phyloP scores from a whole-genome alignment of 164 flowering plant species.

The Buxus sempervirens region DNA sequence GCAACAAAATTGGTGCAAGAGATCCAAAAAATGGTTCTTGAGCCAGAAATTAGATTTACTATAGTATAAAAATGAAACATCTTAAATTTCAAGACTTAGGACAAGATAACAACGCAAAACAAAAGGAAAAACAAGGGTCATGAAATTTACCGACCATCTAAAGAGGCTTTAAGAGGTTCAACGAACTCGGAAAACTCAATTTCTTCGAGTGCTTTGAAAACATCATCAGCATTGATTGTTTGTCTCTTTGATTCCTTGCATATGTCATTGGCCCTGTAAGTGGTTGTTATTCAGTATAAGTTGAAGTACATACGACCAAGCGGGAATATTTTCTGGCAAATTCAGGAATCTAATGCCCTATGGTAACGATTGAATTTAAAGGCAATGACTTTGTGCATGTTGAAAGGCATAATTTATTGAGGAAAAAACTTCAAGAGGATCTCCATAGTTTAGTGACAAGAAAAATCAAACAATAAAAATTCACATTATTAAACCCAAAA shows the following conservation, averaged over 20 bases:
- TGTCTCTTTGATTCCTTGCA: constrained; percentile 89
- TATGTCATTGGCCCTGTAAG: constrained; percentile 83
- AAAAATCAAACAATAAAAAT: background rate
- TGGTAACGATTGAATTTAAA: background rate
- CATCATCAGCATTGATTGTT: constrained; percentile 85
- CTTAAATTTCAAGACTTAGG: background rate
- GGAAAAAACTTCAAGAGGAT: too few relatives aligned
- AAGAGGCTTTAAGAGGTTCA: constrained; percentile 66
- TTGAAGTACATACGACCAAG: background rate
- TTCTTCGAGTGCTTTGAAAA: constrained; percentile 86
- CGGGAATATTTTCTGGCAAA: background rate
- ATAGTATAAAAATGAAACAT: background rate
- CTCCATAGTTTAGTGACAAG: too few relatives aligned
- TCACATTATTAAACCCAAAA: background rate
- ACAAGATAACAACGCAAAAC: background rate
- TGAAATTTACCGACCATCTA: constrained; percentile 48
- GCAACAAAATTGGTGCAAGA: too few relatives aligned
- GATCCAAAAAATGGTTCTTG: too few relatives aligned
- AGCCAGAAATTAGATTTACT: too few relatives aligned
- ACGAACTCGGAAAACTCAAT: constrained; percentile 81
- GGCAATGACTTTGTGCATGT: too few relatives aligned
- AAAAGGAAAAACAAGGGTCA: background rate
- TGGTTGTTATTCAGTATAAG: background rate
- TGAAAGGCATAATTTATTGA: too few relatives aligned
- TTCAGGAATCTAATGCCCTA: background rate